Conservation (phyloP, 2,329 filamentous ascomycete species). For the Aspergillus tamarii region DNA sequence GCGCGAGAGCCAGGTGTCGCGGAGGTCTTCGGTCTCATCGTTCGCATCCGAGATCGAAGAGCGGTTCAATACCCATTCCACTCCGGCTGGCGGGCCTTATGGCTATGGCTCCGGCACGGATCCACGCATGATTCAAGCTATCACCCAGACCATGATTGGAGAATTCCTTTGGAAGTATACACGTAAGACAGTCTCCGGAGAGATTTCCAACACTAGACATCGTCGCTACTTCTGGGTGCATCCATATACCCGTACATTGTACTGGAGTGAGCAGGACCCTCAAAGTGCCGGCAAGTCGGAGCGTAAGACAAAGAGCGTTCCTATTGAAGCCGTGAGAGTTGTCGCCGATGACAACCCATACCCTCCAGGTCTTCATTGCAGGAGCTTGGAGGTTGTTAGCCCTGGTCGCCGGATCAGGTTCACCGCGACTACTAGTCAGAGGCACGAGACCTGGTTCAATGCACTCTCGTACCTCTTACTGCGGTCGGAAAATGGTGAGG, state of each 20-base stretch:
- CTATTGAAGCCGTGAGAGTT: conserved; percentile 89
- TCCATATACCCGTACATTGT: conserved; percentile 92
- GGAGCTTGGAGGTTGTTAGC: conserved; percentile 88
- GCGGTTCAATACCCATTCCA: conserved; percentile 75
- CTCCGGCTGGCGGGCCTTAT: conserved; percentile 53
- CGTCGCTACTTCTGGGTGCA: conserved; percentile 99
- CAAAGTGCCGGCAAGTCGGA: conserved; percentile 76
- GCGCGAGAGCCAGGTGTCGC: conserved; percentile 53
- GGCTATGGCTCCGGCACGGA: conserved; percentile 77
- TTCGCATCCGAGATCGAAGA: conserved; percentile 93
- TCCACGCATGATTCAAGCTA: conserved; percentile 97
- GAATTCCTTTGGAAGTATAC: conserved; percentile 99
- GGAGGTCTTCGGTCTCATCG: conserved; percentile 87
- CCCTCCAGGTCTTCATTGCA: conserved; percentile 90
- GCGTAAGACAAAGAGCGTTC: conserved; percentile 82
- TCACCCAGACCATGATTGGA: conserved; percentile 99
- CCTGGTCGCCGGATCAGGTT: conserved; percentile 90
- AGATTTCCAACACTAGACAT: conserved; percentile 87
- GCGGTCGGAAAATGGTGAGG: conserved; percentile 64
- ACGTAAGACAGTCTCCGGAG: conserved; percentile 84
- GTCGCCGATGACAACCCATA: conserved; percentile 93
- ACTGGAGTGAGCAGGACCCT: conserved; percentile 94
- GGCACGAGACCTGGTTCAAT: conserved; percentile 99
- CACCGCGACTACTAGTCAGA: conserved; percentile 87
- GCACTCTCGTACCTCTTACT: conserved; percentile 90